phyloP scores from a whole-genome alignment of 495 filamentous ascomycete genomes.

The Xeromyces bisporus region DNA sequence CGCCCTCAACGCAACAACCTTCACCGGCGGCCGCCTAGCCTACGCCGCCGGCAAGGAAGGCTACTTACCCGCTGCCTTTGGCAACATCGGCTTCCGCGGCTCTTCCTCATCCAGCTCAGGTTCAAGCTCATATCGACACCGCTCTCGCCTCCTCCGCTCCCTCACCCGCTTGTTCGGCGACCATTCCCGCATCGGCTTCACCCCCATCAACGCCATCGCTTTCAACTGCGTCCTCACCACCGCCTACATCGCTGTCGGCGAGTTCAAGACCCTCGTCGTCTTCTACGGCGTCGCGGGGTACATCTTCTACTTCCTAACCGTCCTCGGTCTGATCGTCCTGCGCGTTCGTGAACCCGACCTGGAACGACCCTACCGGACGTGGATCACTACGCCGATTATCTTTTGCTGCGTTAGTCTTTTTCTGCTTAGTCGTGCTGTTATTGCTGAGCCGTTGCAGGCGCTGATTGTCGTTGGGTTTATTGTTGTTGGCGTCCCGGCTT shows the following conservation, averaged over 20 bases:
- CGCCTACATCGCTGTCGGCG: constrained; percentile 66
- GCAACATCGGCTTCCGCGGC: constrained; percentile 57
- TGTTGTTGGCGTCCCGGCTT: constrained; percentile 66
- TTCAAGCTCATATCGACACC: constrained; percentile 34
- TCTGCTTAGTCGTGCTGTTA: constrained; percentile 68
- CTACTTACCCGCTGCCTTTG: constrained; percentile 72
- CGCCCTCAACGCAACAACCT: constrained; percentile 84
- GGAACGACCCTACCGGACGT: constrained; percentile 80
- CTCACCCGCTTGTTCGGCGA: constrained; percentile 42
- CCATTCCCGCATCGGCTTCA: constrained; percentile 48
- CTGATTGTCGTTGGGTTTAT: constrained; percentile 73
- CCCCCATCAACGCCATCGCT: constrained; percentile 75
- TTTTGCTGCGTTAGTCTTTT: constrained; percentile 98
- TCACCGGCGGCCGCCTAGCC: constrained; percentile 80
- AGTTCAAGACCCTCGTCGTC: constrained; percentile 79
- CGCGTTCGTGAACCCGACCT: constrained; percentile 75
- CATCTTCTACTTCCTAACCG: constrained; percentile 90
- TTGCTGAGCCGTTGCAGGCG: constrained; percentile 80
- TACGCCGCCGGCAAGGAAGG: constrained; percentile 94
- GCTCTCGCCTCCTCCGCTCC: constrained; percentile 39
- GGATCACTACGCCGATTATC: constrained; percentile 92
- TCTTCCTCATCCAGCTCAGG: constrained; percentile 11
- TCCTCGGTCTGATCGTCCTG: constrained; percentile 81
- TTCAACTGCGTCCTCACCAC: constrained; percentile 60
- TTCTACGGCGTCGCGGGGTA: constrained; percentile 97